These are phyloP conservation scores for Passiflora organensis DNA, from an alignment of 345 rosid genomes.

Conservation along the genomic window DNA sequence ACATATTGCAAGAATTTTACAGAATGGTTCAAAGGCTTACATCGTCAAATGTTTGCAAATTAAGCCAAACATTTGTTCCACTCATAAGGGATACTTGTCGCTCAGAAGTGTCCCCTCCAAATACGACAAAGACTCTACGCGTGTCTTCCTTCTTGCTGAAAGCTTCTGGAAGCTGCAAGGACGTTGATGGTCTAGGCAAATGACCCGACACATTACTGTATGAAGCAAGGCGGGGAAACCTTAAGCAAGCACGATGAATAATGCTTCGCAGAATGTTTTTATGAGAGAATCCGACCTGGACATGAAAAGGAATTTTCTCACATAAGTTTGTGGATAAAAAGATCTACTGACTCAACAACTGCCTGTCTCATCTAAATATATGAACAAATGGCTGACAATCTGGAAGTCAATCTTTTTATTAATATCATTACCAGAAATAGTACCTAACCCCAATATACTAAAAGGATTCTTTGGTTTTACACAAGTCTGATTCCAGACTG, in stretches of 20 bases:
- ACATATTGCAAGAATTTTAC: too few species aligned
- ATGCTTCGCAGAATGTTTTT: slow-evolving; percentile 77
- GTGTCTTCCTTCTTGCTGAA: slow-evolving; percentile 26
- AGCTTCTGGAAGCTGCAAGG: slow-evolving; percentile 22
- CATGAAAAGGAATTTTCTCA: slow-evolving; percentile 13
- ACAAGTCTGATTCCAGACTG: too few species aligned
- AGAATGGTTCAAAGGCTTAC: slow-evolving; percentile 41
- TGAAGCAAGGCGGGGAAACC: slow-evolving; percentile 62
- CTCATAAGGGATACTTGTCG: slow-evolving; percentile 98
- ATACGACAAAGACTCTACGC: slow-evolving; percentile 65
- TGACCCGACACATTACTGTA: slow-evolving; percentile 34
- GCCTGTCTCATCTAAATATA: not conserved
- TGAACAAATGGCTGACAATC: not conserved
- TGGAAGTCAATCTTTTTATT: too few species aligned
- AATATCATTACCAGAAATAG: too few species aligned
- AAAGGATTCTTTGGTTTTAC: too few species aligned
- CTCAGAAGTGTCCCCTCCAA: slow-evolving; percentile 94
- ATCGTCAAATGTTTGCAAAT: slow-evolving; percentile 70
- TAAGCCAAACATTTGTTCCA: slow-evolving; percentile 94
- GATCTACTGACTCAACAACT: not conserved
- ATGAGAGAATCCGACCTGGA: slow-evolving; percentile 97
- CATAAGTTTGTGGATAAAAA: slow-evolving; percentile 3
- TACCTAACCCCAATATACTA: too few species aligned
- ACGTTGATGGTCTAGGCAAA: slow-evolving; percentile 28
- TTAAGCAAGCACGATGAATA: slow-evolving; percentile 62